Base-by-base conservation (phyloP, 768 basidiomycete species). In the Amanita inopinata region DNA sequence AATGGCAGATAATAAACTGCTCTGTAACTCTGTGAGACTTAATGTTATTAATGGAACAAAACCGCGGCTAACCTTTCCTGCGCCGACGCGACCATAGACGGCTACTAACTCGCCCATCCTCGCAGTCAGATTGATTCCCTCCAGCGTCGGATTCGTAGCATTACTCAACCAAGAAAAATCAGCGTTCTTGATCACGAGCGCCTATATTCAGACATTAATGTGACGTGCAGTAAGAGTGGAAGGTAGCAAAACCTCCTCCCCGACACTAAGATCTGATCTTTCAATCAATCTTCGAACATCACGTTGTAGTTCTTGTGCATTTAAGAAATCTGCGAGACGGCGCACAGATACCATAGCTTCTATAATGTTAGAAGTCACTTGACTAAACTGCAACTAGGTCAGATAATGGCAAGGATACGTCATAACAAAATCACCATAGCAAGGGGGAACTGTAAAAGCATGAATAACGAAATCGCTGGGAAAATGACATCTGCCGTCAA, bases 401-500 rank as follows among this genome's bases (percentile, higher is more conserved):
- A 40, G 24, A 15, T 8, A 4, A 7, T 14, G 28, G 46, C 25
- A 30, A 34, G 33, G 30, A 49, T 12, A 23, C 5, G 36, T 18
- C 31, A 31, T 9, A 42, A 25, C 12, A 31, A 28, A 56, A 67
- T 28, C 56, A 83, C 83, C 84, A 89, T 85, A 2, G 76, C 83
- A 17, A 93, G 66, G 1, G 90, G 90, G 62, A 92, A 92, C 45
- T 83, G 79, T 22, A 94, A 65, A 0, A 94, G 67, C 77, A 87
- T 81, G 64, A 91, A 93, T 22, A 93, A 63, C 0, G 88, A 83
- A 48, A 98, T 91, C 0, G 88, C 80, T n/a, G 94, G 94, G 72
- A 98, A 98, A 49, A 97, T 93, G 38, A 90, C 65, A 48, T 96
- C 92, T 0, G 84, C 76, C 0, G 94, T 97, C 1, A 98, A 61